Conservation (phyloP, 2,329 filamentous ascomycete species). For the Bipolaris victoriae region DNA sequence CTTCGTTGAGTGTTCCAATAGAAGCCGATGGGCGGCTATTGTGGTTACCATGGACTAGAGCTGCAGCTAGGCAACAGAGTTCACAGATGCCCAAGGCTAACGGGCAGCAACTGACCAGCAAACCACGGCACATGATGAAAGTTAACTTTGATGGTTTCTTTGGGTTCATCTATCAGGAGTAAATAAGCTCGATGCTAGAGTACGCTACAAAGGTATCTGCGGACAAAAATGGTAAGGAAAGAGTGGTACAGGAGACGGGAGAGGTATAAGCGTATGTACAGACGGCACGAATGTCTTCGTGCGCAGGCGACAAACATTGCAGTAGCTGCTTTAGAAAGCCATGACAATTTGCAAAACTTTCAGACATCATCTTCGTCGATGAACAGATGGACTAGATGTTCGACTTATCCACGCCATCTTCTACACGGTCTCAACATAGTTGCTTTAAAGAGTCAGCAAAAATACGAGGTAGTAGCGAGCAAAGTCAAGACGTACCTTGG, state of each 20-base stretch:
- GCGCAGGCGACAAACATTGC: background rate
- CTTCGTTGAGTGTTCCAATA: too few species aligned
- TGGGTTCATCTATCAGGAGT: background rate
- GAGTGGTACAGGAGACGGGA: background rate
- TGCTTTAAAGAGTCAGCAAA: conserved; percentile 32
- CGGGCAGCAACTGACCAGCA: too few species aligned
- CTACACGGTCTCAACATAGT: conserved; percentile 50
- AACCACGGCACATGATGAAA: too few species aligned
- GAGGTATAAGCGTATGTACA: background rate
- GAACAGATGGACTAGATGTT: background rate
- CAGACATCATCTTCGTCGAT: background rate
- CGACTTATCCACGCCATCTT: background rate
- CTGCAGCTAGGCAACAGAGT: too few species aligned
- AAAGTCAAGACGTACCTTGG: conserved; percentile 65
- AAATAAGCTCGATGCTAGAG: conserved; percentile 2
- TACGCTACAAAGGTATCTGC: conserved; percentile 18
- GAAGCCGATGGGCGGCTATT: too few species aligned
- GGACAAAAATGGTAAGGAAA: background rate
- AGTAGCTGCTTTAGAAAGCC: background rate
- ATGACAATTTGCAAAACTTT: background rate
- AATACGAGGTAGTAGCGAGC: background rate
- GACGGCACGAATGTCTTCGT: conserved; percentile 26
- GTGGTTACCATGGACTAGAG: too few species aligned
- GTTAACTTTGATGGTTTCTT: background rate
- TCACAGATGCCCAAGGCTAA: too few species aligned